Evolutionary conservation across 2,329 filamentous ascomycete genomes (phyloP).

Genomic region (Alternaria hordeiaustralica): DNA sequence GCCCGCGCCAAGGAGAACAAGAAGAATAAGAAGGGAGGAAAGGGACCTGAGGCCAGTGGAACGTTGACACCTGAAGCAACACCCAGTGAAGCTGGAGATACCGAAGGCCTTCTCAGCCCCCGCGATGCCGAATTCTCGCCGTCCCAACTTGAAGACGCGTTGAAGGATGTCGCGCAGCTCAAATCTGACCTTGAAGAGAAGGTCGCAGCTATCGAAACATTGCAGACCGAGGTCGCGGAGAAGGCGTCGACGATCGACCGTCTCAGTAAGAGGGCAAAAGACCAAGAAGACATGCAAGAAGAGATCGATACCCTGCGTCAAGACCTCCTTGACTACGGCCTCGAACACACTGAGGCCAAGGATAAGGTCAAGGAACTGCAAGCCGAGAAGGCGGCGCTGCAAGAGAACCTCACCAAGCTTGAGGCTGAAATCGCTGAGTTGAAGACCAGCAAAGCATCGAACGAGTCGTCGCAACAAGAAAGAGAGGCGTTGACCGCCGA

Average conservation of each 20-base stretch:
- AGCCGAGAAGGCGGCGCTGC: constrained; percentile 70
- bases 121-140: constrained; percentile 53
- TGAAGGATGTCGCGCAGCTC: constrained; percentile 39
- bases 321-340: constrained; percentile 77
- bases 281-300: constrained; percentile 78
- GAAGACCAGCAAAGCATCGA: constrained; percentile 56
- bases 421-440: constrained; percentile 72
- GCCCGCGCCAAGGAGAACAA: constrained; percentile 73
- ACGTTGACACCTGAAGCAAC: constrained; percentile 46
- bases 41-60: constrained; percentile 42
- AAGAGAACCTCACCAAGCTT: constrained; percentile 68
- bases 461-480: constrained; percentile 58
- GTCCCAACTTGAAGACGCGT: constrained; percentile 37
- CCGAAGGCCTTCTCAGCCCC: constrained; percentile 42
- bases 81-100: constrained; percentile 48
- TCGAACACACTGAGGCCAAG: constrained; percentile 84
- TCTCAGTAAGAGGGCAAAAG: constrained; percentile 73
- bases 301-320: constrained; percentile 86
- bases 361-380: constrained; percentile 74
- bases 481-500: constrained; percentile 66
- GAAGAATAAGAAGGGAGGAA: constrained; percentile 82
- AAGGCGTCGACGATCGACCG: constrained; percentile 77
- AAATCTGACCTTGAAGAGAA: constrained; percentile 44
- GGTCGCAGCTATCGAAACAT: constrained; percentile 40
- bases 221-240: constrained; percentile 42